Percentiles rank a stretch among this genome's conserved stretches.
phyloP scores from a whole-genome alignment of 1,284 basidiomycete species.

The Ustilago tritici region DNA sequence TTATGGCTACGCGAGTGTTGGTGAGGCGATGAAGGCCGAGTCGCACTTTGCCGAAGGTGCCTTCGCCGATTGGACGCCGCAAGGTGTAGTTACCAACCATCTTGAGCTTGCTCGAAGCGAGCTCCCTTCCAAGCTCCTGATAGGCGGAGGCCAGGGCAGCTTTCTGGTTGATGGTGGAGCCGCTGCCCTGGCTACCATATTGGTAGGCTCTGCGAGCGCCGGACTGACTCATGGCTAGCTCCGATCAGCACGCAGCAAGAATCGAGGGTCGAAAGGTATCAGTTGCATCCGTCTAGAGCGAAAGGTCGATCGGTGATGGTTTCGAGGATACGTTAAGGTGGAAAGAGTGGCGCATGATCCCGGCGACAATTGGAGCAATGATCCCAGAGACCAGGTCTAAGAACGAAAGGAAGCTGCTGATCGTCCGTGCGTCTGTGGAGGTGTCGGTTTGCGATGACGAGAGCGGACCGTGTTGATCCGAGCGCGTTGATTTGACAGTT shows the following conservation, averaged over 20 bases:
- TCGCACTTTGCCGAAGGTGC: slow-evolving; percentile 89
- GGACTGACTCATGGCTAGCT: slow-evolving; percentile 28
- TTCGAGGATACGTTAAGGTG: neutral
- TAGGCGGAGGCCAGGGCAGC: slow-evolving; percentile 83
- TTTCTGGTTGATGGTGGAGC: slow-evolving; percentile 58
- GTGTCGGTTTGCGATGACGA: neutral
- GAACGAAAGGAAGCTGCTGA: neutral
- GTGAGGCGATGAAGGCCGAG: slow-evolving; percentile 92
- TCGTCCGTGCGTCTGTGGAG: neutral
- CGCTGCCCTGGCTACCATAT: slow-evolving; percentile 24
- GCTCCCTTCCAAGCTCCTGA: slow-evolving; percentile 94
- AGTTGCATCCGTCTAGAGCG: slow-evolving; percentile 10
- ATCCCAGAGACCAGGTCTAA: neutral
- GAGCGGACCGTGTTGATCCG: neutral
- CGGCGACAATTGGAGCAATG: neutral
- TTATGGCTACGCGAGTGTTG: slow-evolving; percentile 79
- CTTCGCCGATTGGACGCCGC: slow-evolving; percentile 95
- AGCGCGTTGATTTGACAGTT: too few species aligned
- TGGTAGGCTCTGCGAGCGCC: slow-evolving; percentile 28
- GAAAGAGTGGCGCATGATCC: slow-evolving; percentile 20
- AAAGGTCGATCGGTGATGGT: neutral
- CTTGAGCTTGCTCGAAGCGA: slow-evolving; percentile 86
- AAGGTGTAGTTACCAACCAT: slow-evolving; percentile 96
- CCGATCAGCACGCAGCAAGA: slow-evolving; percentile 5
- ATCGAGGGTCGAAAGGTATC: neutral